phyloP scores from a whole-genome alignment of 1,284 basidiomycete species.

The Ganoderma lingzhi region DNA sequence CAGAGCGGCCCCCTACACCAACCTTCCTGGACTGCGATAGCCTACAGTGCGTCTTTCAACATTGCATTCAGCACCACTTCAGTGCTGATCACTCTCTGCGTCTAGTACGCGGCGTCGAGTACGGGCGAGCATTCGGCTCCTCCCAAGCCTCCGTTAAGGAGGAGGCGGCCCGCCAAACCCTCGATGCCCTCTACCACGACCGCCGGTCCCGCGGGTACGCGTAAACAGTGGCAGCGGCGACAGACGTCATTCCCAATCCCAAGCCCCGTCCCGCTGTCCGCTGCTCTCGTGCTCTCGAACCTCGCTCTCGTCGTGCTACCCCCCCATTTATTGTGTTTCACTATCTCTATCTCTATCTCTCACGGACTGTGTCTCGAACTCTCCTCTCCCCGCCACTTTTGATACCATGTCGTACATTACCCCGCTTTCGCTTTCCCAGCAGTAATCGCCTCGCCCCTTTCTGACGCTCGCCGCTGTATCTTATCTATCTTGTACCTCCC shows the following conservation, averaged over 20 bases:
- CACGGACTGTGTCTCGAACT: slow-evolving; percentile 5
- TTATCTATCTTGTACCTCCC: slow-evolving; percentile 9
- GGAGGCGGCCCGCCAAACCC: slow-evolving; percentile 42
- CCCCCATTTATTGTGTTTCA: not conserved
- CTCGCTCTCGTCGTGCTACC: slow-evolving; percentile 7
- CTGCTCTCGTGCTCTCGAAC: slow-evolving; percentile 19
- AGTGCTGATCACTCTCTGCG: not conserved
- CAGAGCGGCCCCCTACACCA: slow-evolving; percentile 41
- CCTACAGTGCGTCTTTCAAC: slow-evolving; percentile 38
- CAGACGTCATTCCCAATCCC: not conserved
- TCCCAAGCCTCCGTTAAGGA: slow-evolving; percentile 41
- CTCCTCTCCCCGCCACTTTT: slow-evolving; percentile 5
- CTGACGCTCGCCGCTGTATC: slow-evolving; percentile 1
- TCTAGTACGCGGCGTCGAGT: slow-evolving; percentile 41
- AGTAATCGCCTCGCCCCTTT: slow-evolving; percentile 5
- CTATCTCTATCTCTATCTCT: not conserved
- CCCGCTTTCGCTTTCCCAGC: slow-evolving; percentile 1
- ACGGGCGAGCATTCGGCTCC: slow-evolving; percentile 34
- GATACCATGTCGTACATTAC: slow-evolving; percentile 16
- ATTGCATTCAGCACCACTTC: not conserved
- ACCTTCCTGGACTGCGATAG: slow-evolving; percentile 42
- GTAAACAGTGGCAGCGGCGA: slow-evolving; percentile 7
- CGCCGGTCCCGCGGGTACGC: slow-evolving; percentile 25
- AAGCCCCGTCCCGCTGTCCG: slow-evolving; percentile 11
- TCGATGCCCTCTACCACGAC: slow-evolving; percentile 36